Conservation (phyloP, 306 rosid genomes). For the Ceratonia siliqua region DNA sequence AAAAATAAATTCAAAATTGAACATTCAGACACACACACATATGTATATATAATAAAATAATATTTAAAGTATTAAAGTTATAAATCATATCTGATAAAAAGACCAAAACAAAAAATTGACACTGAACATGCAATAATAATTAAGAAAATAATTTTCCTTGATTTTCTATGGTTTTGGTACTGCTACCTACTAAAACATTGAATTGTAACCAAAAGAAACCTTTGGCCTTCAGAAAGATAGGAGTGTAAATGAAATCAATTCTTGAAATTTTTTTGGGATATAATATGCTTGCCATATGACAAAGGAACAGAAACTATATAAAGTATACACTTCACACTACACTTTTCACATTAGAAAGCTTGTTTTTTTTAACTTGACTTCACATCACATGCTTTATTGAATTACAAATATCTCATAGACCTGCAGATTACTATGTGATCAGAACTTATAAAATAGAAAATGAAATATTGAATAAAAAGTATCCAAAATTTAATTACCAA, state of each 20-base stretch:
- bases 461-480: neutral
- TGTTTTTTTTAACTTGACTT: neutral
- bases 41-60: too few relatives aligned
- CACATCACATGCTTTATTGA: neutral
- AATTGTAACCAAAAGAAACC: neutral
- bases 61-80: neutral
- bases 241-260: neutral
- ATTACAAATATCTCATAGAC: neutral
- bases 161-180: neutral
- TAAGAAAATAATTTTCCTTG: neutral
- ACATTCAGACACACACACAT: too few relatives aligned
- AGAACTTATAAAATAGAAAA: neutral
- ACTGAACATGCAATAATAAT: neutral
- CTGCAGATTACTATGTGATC: neutral
- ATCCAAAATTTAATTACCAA: neutral
- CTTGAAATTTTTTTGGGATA: neutral
- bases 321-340: neutral
- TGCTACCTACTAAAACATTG: neutral
- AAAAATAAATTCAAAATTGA: too few relatives aligned
- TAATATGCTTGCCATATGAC: neutral
- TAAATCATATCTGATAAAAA: neutral
- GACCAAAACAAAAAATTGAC: neutral
- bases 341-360: neutral
- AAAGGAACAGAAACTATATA: neutral
- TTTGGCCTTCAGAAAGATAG: neutral